phyloP scores from a whole-genome alignment of 192 early-diverging fungal species.

The Coemansia erecta region DNA sequence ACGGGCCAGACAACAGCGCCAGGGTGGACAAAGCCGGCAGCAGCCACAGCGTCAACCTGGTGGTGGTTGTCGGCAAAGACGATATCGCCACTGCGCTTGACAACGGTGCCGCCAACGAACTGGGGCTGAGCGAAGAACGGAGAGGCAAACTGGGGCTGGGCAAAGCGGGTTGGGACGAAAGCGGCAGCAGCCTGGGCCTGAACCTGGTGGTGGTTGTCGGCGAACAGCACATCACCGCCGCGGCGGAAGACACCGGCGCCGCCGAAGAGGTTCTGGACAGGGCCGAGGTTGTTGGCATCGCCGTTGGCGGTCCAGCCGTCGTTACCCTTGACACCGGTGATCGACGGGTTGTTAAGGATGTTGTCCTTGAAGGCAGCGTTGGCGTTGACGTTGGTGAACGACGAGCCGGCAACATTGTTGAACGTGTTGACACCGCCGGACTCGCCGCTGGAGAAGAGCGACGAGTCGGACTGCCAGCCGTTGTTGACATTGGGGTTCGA shows the following conservation, averaged over 20 bases:
- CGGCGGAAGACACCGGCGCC: conserved; percentile 22
- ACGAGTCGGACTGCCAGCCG: conserved; percentile 49
- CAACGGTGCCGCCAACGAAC: conserved; percentile 4
- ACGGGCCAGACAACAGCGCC: neutral
- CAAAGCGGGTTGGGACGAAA: conserved; percentile 1
- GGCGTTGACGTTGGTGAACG: conserved; percentile 44
- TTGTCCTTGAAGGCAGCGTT: conserved; percentile 51
- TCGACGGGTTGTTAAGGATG: conserved; percentile 49
- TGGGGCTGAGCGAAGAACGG: conserved; percentile 3
- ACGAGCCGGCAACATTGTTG: conserved; percentile 46
- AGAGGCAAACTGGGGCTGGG: neutral
- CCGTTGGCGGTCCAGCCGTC: conserved; percentile 53
- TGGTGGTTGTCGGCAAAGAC: conserved; percentile 39
- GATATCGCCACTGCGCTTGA: conserved; percentile 39
- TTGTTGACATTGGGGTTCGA: conserved; percentile 53
- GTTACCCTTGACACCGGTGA: conserved; percentile 37
- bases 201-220: conserved; percentile 42
- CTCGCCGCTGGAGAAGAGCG: conserved; percentile 17
- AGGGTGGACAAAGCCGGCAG: conserved; percentile 5
- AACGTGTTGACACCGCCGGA: conserved; percentile 23
- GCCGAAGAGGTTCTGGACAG: conserved; percentile 48
- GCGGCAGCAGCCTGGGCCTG: conserved; percentile 11
- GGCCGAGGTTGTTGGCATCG: conserved; percentile 41
- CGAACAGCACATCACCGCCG: conserved; percentile 45
- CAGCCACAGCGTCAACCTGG: conserved; percentile 19